Evolutionary conservation across 371 early-diverging fungal species (phyloP).

Genomic region (Chytridium lagenaria): DNA sequence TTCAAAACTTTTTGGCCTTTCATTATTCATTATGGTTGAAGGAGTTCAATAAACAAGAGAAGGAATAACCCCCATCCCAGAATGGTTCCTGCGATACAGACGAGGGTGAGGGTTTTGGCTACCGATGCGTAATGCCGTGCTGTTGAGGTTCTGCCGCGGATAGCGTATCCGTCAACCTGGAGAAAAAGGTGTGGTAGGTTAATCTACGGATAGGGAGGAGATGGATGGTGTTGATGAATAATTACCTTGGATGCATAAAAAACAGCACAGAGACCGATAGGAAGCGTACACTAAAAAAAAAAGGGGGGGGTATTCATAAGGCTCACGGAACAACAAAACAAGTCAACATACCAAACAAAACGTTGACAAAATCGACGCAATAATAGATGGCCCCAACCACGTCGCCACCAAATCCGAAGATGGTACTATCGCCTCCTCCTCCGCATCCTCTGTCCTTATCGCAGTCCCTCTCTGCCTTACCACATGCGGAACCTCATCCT

Average conservation of each 20-base stretch:
- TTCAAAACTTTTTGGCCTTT: not conserved
- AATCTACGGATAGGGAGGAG: not conserved
- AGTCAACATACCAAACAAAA: constrained; percentile 6
- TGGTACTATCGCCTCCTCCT: constrained; percentile 1
- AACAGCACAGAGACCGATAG: not conserved
- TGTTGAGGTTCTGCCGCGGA: not conserved
- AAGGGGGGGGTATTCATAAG: not conserved
- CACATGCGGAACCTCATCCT: constrained; percentile 1
- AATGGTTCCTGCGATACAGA: not conserved
- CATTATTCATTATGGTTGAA: not conserved
- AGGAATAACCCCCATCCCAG: not conserved
- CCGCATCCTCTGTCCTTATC: not conserved
- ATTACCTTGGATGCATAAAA: constrained; percentile 7
- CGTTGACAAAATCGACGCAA: constrained; percentile 13
- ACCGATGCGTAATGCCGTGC: constrained; percentile 7
- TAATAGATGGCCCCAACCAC: constrained; percentile 16
- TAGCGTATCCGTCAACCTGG: not conserved
- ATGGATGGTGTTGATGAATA: not conserved
- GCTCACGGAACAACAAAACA: not conserved
- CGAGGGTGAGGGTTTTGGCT: not conserved
- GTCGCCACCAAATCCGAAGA: not conserved
- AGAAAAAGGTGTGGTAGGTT: not conserved
- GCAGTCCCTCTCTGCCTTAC: not conserved
- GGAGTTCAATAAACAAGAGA: not conserved
- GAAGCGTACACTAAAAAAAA: constrained; percentile 12